Evolutionary conservation across 2,329 filamentous ascomycete species (phyloP).

Genomic region (Neophaeococcomyces aloes): DNA sequence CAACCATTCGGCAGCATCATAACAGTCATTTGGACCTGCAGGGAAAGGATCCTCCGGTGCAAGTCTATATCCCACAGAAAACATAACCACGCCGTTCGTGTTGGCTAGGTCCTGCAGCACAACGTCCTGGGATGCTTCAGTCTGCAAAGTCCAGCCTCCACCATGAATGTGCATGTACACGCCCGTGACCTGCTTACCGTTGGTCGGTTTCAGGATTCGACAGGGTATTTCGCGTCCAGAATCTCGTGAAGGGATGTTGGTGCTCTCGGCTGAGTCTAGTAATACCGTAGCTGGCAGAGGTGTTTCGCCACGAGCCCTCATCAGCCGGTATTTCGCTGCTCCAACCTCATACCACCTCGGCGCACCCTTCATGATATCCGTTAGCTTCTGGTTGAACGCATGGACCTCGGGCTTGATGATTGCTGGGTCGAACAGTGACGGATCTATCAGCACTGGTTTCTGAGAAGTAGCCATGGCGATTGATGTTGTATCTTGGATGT

Average conservation of each 20-base stretch:
- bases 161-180: constrained; percentile 49
- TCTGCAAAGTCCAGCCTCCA: constrained; percentile 32
- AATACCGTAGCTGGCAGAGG: constrained; percentile 38
- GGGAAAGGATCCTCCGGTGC: constrained; percentile 52
- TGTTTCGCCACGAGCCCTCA: constrained; percentile 45
- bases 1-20: constrained; percentile 46
- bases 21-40: constrained; percentile 45
- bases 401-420: constrained; percentile 17
- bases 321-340: constrained; percentile 43
- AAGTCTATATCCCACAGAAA: constrained; percentile 50
- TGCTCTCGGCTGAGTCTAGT: constrained; percentile 38
- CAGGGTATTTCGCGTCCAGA: constrained; percentile 41
- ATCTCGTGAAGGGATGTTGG: constrained; percentile 44
- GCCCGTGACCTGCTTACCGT: constrained; percentile 32
- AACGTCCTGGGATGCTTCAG: constrained; percentile 33
- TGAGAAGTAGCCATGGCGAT: background rate
- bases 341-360: constrained; percentile 48
- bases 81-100: constrained; percentile 36
- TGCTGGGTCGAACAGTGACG: constrained; percentile 14
- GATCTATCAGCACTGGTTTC: constrained; percentile 10
- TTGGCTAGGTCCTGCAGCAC: constrained; percentile 43
- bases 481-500: background rate
- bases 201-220: constrained; percentile 42
- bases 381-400: constrained; percentile 18
- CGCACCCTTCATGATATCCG: constrained; percentile 29